Conservation (phyloP, 139 green algal species). For the Deuterostichococcus epilithicus region DNA sequence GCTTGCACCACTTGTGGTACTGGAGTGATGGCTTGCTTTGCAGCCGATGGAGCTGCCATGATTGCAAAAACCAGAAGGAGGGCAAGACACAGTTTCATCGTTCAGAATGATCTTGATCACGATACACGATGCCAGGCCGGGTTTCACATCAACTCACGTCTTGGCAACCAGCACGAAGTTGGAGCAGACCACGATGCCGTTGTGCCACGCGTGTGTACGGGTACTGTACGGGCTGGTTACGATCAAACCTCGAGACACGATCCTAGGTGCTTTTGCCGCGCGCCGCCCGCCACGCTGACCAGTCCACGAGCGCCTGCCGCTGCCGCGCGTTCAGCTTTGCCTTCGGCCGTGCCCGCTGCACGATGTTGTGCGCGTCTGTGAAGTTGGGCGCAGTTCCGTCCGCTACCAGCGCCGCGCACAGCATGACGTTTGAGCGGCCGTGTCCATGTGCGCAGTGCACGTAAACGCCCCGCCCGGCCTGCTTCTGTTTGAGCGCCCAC, state of each 20-base stretch:
- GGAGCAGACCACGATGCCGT: not conserved
- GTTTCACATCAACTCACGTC: not conserved
- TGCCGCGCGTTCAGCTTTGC: conserved; percentile 17
- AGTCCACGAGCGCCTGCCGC: conserved; percentile 7
- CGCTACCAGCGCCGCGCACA: conserved; percentile 17
- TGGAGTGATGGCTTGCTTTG: not conserved
- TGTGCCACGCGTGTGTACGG: not conserved
- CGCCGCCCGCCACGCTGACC: conserved; percentile 1
- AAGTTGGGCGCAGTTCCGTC: conserved; percentile 11
- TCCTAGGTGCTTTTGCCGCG: not conserved
- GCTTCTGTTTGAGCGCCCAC: conserved; percentile 39
- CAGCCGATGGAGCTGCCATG: not conserved
- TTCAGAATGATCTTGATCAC: not conserved
- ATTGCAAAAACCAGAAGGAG: not conserved
- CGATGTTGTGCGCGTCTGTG: conserved; percentile 10
- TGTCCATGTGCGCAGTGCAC: conserved; percentile 49
- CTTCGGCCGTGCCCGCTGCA: conserved; percentile 3
- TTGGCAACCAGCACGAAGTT: not conserved
- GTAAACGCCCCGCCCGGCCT: conserved; percentile 32
- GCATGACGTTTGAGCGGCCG: conserved; percentile 12
- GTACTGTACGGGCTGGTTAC: not conserved
- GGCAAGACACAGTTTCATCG: not conserved
- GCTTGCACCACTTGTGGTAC: not conserved
- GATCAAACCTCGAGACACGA: not conserved
- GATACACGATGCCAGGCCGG: not conserved